Base-by-base conservation (phyloP, 1,139 yeast species). In the Hemisphaericaspora xylofermentans region DNA sequence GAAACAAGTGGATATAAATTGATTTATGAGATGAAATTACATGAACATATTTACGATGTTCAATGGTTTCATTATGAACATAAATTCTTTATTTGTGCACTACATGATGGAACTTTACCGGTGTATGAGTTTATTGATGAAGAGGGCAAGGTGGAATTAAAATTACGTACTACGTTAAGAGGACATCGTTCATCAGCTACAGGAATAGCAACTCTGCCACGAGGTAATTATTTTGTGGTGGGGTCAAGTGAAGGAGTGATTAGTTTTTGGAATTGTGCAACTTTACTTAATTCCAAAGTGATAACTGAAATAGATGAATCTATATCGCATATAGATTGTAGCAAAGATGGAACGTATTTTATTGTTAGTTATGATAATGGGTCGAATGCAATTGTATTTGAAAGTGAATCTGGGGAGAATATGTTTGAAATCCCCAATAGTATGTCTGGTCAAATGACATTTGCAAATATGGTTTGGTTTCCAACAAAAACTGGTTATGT, bases 171-270 rank as follows among this genome's bases (percentile, higher is more conserved):
- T 4, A 48, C 50, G 13, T 48, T 69, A 13, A 44, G 46, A 5
- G 74, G 74, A 8, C 87, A 83, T 52, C 66, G 82, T 33, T 74
- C 84, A 1, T 64, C 82, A 0, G 71, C 78, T 2, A 74, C 78
- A 2, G 57, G 76, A 33, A 47, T 82, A 9, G 64, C 66, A 8
- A 64, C 82, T 41, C 89, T 83, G 50, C 84, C 87, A 1, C 56
- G 71, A 41, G 93, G 88, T 0, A 54, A 63, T 17, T 76, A 61
- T 49, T 50, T 84, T 10, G 75, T 78, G 1, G 75, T 75, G 3
- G 93, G 88, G 0, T 71, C 85, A n/a, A 74, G 76, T 40, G 93
- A 85, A 52, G 93, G 93, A 6, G 72, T 80, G 24, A 74, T 84
- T n/a, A 71, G 82, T 18, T 40, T 82, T 10, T 85, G 89, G 88